A percentile compares a stretch with the other conserved stretches of the same genome.
phyloP scores from a whole-genome alignment of 2,329 filamentous ascomycete genomes.

The Dryadomyces sulphureus region DNA sequence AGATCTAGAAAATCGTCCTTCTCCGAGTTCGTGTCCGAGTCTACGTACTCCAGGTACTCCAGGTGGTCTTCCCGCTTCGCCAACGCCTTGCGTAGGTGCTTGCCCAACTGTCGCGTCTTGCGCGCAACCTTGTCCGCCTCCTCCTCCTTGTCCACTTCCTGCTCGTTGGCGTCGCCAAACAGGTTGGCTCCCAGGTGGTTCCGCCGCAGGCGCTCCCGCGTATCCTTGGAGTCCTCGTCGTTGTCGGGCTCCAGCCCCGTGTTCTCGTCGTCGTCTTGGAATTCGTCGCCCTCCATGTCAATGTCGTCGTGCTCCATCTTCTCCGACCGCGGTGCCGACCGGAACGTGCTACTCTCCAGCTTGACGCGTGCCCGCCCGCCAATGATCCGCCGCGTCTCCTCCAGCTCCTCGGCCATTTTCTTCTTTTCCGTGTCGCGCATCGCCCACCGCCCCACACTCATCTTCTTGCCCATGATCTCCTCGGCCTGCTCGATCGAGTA shows the following conservation, averaged over 20 bases:
- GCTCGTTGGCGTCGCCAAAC: constrained; percentile 56
- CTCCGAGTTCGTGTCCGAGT: constrained; percentile 57
- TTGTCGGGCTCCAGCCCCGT: constrained; percentile 61
- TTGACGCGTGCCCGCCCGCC: constrained; percentile 46
- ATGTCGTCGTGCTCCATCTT: constrained; percentile 57
- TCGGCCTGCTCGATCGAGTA: constrained; percentile 77
- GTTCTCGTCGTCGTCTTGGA: constrained; percentile 79
- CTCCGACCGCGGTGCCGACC: constrained; percentile 44
- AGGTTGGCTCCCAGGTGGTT: constrained; percentile 80
- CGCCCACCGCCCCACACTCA: constrained; percentile 66
- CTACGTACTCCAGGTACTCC: constrained; percentile 75
- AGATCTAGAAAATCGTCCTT: constrained; percentile 17
- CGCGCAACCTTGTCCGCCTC: constrained; percentile 54
- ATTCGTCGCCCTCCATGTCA: constrained; percentile 55
- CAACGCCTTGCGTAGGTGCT: constrained; percentile 64
- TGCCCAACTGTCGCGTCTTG: constrained; percentile 58
- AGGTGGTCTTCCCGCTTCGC: constrained; percentile 75
- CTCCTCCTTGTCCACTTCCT: constrained; percentile 59
- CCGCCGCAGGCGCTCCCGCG: constrained; percentile 57
- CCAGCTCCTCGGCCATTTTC: constrained; percentile 43
- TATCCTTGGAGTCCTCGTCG: constrained; percentile 64
- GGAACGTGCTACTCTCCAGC: constrained; percentile 51
- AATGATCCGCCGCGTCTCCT: constrained; percentile 38
- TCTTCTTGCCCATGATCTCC: constrained; percentile 64
- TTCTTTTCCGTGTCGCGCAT: constrained; percentile 51